These are phyloP conservation scores for Pilaira anomala DNA, from an alignment of 192 early-diverging fungal species.

Conservation along the genomic window DNA sequence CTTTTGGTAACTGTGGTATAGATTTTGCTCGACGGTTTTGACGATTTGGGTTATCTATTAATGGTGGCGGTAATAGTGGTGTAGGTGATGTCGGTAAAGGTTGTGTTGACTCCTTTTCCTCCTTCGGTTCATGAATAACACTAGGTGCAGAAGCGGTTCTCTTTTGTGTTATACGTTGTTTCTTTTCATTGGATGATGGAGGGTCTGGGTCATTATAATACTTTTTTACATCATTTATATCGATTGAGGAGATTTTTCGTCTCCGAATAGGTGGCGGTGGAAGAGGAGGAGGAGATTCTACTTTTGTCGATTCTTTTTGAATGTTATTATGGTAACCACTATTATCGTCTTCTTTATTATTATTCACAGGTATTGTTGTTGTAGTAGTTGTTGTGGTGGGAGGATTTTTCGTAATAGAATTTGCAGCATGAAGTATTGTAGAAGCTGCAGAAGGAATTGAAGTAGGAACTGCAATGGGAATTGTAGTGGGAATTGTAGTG, in stretches of 20 bases:
- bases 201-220: background rate
- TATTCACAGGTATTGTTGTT: background rate
- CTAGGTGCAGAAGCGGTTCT: background rate
- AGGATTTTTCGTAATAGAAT: background rate
- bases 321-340: background rate
- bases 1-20: constrained; percentile 13
- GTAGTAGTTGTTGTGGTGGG: background rate
- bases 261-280: background rate
- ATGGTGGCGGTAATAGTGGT: background rate
- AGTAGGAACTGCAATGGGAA: too few relatives aligned
- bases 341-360: background rate
- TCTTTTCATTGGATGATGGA: background rate
- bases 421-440: background rate
- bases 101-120: background rate
- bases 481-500: too few relatives aligned
- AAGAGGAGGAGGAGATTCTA: background rate
- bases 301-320: too few relatives aligned
- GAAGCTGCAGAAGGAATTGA: too few relatives aligned
- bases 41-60: background rate
- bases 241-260: background rate
- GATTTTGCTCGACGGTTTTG: constrained; percentile 11
- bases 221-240: background rate
- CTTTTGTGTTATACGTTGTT: background rate
- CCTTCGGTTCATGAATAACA: background rate
- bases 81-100: background rate